Conservation (phyloP, 2,329 filamentous ascomycete species). For the Claviceps humidiphila region DNA sequence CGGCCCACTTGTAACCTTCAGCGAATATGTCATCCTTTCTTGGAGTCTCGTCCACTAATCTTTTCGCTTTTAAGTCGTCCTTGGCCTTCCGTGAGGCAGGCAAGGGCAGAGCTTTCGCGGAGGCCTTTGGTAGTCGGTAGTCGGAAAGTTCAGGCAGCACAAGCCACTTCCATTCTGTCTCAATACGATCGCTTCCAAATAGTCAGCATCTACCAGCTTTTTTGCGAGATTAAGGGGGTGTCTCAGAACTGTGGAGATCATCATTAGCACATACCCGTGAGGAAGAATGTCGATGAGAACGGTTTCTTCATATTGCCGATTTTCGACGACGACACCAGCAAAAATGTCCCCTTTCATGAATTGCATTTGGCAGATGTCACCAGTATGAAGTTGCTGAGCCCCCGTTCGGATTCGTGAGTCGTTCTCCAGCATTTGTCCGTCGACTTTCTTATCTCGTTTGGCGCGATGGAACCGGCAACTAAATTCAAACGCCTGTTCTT, state of each 20-base stretch:
- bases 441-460: slow-evolving; percentile 67
- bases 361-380: slow-evolving; percentile 79
- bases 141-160: slow-evolving; percentile 59
- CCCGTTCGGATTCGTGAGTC: slow-evolving; percentile 55
- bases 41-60: slow-evolving; percentile 47
- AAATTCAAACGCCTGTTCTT: slow-evolving; percentile 82
- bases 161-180: slow-evolving; percentile 77
- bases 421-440: slow-evolving; percentile 55
- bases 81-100: slow-evolving; percentile 49
- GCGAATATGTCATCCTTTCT: slow-evolving; percentile 53
- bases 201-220: slow-evolving; percentile 23
- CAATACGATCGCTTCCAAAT: slow-evolving; percentile 49
- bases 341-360: slow-evolving; percentile 76
- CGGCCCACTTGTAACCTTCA: slow-evolving; percentile 60
- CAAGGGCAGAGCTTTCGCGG: slow-evolving; percentile 57
- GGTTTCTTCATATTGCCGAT: slow-evolving; percentile 59
- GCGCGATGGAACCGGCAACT: slow-evolving; percentile 88
- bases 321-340: slow-evolving; percentile 78
- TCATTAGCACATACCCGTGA: slow-evolving; percentile 51
- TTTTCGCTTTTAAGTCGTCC: slow-evolving; percentile 55
- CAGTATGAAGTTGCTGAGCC: slow-evolving; percentile 53
- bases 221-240: too few species aligned
- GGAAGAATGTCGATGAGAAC: slow-evolving; percentile 74
- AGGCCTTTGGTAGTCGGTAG: slow-evolving; percentile 61
- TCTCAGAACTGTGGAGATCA: neutral